Evolutionary conservation across 2,329 filamentous ascomycete genomes (phyloP).

Genomic region (Phialophora verrucosa): DNA sequence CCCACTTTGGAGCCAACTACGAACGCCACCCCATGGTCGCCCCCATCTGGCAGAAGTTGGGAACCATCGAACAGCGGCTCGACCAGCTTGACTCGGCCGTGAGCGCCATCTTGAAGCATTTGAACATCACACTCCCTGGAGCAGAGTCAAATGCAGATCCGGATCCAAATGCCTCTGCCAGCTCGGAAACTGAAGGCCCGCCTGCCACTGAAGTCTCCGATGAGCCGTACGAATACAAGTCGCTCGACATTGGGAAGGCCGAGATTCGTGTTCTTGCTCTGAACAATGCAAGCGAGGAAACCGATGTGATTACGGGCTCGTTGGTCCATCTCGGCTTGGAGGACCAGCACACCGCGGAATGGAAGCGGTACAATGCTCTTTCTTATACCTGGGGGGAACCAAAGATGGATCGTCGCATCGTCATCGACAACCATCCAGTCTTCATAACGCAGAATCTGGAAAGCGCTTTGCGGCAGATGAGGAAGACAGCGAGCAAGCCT

Average conservation of each 20-base stretch:
- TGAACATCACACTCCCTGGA: conserved; percentile 6
- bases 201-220: background rate
- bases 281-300: conserved; percentile 12
- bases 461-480: conserved; percentile 14
- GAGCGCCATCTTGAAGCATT: conserved; percentile 11
- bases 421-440: conserved; percentile 13
- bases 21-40: conserved; percentile 19
- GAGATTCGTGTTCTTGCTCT: conserved; percentile 20
- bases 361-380: conserved; percentile 21
- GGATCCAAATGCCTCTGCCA: background rate
- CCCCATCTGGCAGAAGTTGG: conserved; percentile 13
- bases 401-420: conserved; percentile 9
- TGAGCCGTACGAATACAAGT: conserved; percentile 6
- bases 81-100: conserved; percentile 12
- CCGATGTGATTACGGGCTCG: conserved; percentile 1
- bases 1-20: conserved; percentile 11
- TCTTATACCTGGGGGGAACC: conserved; percentile 21
- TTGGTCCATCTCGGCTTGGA: conserved; percentile 9
- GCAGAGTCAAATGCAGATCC: background rate
- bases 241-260: conserved; percentile 7
- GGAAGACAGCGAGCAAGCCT: conserved; percentile 9
- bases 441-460: conserved; percentile 12
- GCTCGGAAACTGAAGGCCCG: background rate
- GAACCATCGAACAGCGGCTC: conserved; percentile 19
- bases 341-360: background rate